Evolutionary conservation across 306 rosid species (phyloP).

Genomic region (Quillaja saponaria): DNA sequence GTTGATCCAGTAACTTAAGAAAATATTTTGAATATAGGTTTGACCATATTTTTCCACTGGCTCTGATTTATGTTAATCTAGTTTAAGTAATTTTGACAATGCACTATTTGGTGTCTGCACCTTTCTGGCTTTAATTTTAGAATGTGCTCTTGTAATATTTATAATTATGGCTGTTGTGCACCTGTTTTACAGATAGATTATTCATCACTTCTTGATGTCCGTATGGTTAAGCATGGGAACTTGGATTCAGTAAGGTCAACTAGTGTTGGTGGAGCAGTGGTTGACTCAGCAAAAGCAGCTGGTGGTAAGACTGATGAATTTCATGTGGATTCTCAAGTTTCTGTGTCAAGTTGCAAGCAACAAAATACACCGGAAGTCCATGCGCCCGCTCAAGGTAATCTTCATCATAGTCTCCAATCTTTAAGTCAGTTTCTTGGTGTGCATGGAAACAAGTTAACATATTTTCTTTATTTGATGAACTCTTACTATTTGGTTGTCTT

Average conservation of each 20-base stretch:
- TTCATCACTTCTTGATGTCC: constrained; percentile 51
- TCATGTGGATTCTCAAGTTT: constrained; percentile 19
- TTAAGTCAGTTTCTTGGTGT: neutral
- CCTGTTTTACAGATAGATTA: constrained; percentile 48
- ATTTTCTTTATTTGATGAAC: constrained; percentile 5
- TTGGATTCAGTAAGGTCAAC: constrained; percentile 28
- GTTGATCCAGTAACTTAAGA: constrained; percentile 9
- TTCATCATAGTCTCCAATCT: neutral
- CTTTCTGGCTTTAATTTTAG: neutral
- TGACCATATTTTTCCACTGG: too few relatives aligned
- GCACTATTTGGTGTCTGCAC: neutral
- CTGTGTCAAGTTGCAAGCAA: constrained; percentile 35
- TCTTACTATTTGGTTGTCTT: constrained; percentile 12
- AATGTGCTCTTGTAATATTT: neutral
- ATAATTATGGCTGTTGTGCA: neutral
- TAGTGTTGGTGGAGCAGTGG: constrained; percentile 1
- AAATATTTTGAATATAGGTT: too few relatives aligned
- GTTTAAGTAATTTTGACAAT: too few relatives aligned
- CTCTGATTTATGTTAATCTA: too few relatives aligned
- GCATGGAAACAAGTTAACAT: constrained; percentile 19
- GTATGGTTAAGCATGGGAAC: constrained; percentile 44
- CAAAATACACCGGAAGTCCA: constrained; percentile 27
- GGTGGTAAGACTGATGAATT: constrained; percentile 11
- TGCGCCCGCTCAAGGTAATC: constrained; percentile 49
- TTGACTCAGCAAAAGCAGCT: constrained; percentile 33